A percentile compares a stretch with the other conserved stretches of the same genome.
Evolutionary conservation across 306 rosid species (phyloP).

Genomic region (Sicyos edulis): DNA sequence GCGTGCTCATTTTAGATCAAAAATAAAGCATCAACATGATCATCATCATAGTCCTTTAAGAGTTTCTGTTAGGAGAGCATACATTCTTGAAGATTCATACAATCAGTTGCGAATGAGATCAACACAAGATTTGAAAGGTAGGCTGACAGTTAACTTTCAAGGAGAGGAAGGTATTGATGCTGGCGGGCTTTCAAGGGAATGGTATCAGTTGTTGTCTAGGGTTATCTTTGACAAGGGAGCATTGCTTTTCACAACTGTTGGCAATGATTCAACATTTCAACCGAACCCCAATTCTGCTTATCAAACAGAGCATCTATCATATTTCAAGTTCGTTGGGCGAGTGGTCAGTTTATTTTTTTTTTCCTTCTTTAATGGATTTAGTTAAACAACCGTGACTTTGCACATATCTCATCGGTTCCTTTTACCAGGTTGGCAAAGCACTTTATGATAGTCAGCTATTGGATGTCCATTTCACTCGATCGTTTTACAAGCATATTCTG

Average conservation of each 20-base stretch:
- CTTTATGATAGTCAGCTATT: slow-evolving; percentile 87
- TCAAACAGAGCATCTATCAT: slow-evolving; percentile 96
- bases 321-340: slow-evolving; percentile 95
- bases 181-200: slow-evolving; percentile 95
- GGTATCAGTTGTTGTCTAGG: slow-evolving; percentile 90
- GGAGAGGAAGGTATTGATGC: slow-evolving; percentile 99
- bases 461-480: slow-evolving; percentile 96
- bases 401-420: slow-evolving; percentile 22
- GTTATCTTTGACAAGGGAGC: slow-evolving; percentile 98
- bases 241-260: slow-evolving; percentile 86
- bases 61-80: slow-evolving; percentile 92
- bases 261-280: slow-evolving; percentile 91
- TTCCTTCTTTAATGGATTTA: slow-evolving; percentile 9
- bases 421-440: slow-evolving; percentile 88
- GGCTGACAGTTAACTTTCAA: slow-evolving; percentile 96
- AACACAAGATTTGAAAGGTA: slow-evolving; percentile 74
- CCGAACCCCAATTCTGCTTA: slow-evolving; percentile 95
- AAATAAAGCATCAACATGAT: slow-evolving; percentile 91
- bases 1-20: slow-evolving; percentile 89
- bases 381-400: slow-evolving; percentile 18
- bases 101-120: slow-evolving; percentile 94
- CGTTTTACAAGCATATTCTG: slow-evolving; percentile 89
- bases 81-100: slow-evolving; percentile 91
- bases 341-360: slow-evolving; percentile 63
- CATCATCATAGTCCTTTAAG: slow-evolving; percentile 76